Evolutionary conservation across 768 basidiomycete species (phyloP), one percentile per base, ranked within the genome.

Genomic region (Kwoniella europaea): DNA sequence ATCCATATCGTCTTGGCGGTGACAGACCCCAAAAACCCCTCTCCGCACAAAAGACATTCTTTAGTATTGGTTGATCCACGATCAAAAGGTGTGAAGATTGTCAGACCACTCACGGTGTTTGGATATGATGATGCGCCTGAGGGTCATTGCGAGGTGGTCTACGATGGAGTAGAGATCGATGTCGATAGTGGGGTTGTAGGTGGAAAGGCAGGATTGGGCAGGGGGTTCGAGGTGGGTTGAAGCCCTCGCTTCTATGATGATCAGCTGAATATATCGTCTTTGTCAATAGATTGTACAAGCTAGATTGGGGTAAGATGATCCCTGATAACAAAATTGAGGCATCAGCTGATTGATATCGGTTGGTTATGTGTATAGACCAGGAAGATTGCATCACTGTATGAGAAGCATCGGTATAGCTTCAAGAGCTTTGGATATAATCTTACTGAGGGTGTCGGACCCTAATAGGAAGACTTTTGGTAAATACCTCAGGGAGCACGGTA

Each of bases 311-410:
- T 76, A 53, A 74, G 76, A 29, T 53, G 13, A 15, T 24, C 15
- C 24, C 24, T 24, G 24, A 24, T 54, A 27, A 42, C 10, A n/a
- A n/a, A 3, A 2, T 9, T 43, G n/a, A 62, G 5, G 52, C 20
- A 61, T 9, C n/a, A 29, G 46, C 46, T 50, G 18, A 50, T n/a
- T 42, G 9, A 63, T 22, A 41, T 54, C 35, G 35, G 4, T 57
- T 42, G 9, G 29, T 59, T 42, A n/a, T 71, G 90, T 88, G 95
- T 73, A 92, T 71, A 93, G 93, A 53, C 94, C 94, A 62, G 94
- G 94, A n/a, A 91, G 94, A 66, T 92, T 96, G 76, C 94, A 96
- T 79, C 93, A 95, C 81, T 97, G 96, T 86, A 99, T 99, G 97
- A 90, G 97, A 50, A 92, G 93, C 9, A 92, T 99, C 68, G 97